These are phyloP conservation scores for Suillus ampliporus DNA, from an alignment of 768 basidiomycete species.

Conservation along the genomic window DNA sequence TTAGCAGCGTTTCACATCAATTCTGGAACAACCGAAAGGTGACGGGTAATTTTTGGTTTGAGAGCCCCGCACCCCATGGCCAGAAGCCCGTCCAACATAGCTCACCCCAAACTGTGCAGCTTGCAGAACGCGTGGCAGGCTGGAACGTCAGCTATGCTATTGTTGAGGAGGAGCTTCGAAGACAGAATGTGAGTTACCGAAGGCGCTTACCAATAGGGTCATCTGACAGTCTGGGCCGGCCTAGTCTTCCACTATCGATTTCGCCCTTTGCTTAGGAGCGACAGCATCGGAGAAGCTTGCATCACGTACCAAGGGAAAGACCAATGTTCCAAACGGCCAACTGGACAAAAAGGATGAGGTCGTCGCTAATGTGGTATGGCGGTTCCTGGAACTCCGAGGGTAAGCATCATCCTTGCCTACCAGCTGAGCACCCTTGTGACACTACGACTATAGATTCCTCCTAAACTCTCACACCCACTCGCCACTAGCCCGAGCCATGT, in stretches of 20 bases:
- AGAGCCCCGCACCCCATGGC: conserved; percentile 51
- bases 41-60: conserved; percentile 77
- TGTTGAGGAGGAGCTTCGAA: conserved; percentile 92
- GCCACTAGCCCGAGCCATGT: conserved; percentile 89
- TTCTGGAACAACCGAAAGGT: conserved; percentile 86
- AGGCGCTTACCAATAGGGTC: conserved; percentile 29
- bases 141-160: conserved; percentile 89
- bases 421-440: conserved; percentile 14
- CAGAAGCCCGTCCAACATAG: conserved; percentile 73
- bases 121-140: conserved; percentile 84
- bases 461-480: conserved; percentile 89
- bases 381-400: conserved; percentile 96
- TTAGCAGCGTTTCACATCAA: conserved; percentile 77
- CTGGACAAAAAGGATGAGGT: conserved; percentile 98
- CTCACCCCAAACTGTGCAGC: conserved; percentile 78
- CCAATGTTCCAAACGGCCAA: conserved; percentile 45
- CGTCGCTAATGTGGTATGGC: conserved; percentile 98
- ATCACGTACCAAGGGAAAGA: conserved; percentile 76
- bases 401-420: conserved; percentile 45
- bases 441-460: conserved; percentile 68
- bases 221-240: conserved; percentile 17
- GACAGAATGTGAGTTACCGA: conserved; percentile 84
- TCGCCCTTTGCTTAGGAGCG: conserved; percentile 92
- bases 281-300: conserved; percentile 84
- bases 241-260: conserved; percentile 97